These are phyloP conservation scores for Boletus reticuloceps DNA, from an alignment of 768 basidiomycete genomes.

Conservation along the genomic window DNA sequence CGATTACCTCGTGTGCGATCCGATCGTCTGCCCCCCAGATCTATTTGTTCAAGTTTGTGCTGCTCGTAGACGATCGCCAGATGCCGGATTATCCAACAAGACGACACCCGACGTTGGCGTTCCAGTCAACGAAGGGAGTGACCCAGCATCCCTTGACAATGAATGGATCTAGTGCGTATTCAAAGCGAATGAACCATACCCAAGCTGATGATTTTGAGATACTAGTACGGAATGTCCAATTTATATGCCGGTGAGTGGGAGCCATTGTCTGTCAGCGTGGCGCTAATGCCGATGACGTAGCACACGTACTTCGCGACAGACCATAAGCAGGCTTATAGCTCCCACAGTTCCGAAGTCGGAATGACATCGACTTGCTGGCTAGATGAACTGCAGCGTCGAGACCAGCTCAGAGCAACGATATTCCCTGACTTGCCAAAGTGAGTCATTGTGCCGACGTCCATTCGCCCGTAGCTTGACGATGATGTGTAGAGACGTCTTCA, in stretches of 20 bases:
- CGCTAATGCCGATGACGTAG: slow-evolving; percentile 21
- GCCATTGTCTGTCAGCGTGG: not conserved
- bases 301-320: slow-evolving; percentile 50
- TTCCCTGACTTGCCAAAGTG: slow-evolving; percentile 46
- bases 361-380: slow-evolving; percentile 31
- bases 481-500: slow-evolving; percentile 36
- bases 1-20: slow-evolving; percentile 46
- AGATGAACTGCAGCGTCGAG: slow-evolving; percentile 39
- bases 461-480: not conserved
- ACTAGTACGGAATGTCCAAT: slow-evolving; percentile 43
- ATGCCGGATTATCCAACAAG: not conserved
- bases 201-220: slow-evolving; percentile 4
- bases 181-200: not conserved
- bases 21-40: slow-evolving; percentile 42
- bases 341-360: slow-evolving; percentile 12
- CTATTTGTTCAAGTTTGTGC: slow-evolving; percentile 33
- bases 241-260: slow-evolving; percentile 42
- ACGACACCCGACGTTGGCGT: slow-evolving; percentile 24
- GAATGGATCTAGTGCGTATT: slow-evolving; percentile 45
- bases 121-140: slow-evolving; percentile 37
- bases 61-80: slow-evolving; percentile 13
- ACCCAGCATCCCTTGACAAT: slow-evolving; percentile 38
- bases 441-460: slow-evolving; percentile 7
- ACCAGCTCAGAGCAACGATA: slow-evolving; percentile 34
- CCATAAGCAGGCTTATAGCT: slow-evolving; percentile 44